Evolutionary conservation across 2,329 filamentous ascomycete species (phyloP), one percentile per base, ranked within the genome.

Genomic region (Whalleya microplaca): DNA sequence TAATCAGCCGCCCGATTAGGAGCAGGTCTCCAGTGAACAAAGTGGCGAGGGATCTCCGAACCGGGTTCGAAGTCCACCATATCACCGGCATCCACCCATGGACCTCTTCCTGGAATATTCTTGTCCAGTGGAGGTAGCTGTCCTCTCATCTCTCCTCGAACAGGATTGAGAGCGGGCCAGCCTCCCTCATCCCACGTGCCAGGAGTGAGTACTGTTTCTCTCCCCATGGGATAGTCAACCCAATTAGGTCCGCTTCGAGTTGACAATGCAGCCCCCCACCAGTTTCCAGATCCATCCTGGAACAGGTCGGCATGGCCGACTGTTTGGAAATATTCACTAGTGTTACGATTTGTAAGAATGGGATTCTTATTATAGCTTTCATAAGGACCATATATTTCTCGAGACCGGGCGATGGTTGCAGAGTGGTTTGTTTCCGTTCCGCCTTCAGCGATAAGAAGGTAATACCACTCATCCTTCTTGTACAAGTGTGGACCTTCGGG

Each of bases 251-350:
- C 79, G 3, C 72, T 74, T 1, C 82, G 72, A 0, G 77, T 80
- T 0, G 77, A 72, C 1, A 85, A 68, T 1, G 75, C 74, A 4
- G 79, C 71, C 0, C 74, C 78, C 82, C 81, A 84, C 83, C 83
- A 85, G 27, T 80, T 76, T 0, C 78, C 80, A 0, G 61, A 37
- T 0, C 60, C 43, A 45, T 79, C 76, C 45, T 78, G 76, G 63
- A 80, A 79, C 0, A 80, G 61, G 58, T 80, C 77, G 1, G 66
- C 76, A 55, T 81, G 78, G 1, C 78, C 76, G 3, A 77, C 73
- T 1, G 73, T 73, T 46, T 79, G 76, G 61, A 79, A 75, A 55
- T 74, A 75, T 45, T 72, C 68, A 16, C 70, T 56, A 3, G 75
- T 75, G 21, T 68, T 69, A 45, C 68, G 66, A 48, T 74, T 75